phyloP scores from a whole-genome alignment of 441 rosid genomes.

The Adansonia madagascariensis region DNA sequence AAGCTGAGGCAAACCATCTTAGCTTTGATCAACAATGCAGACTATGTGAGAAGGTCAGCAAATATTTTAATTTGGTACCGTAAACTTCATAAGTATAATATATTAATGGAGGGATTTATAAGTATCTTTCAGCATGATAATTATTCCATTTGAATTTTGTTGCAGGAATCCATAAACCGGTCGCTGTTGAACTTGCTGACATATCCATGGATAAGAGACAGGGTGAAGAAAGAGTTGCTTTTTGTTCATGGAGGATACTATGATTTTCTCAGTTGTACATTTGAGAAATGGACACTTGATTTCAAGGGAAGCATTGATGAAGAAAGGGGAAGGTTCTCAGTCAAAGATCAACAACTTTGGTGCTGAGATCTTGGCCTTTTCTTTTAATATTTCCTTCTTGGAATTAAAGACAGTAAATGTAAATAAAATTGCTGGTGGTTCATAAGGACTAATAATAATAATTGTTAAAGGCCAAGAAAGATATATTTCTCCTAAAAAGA shows the following conservation, averaged over 20 bases:
- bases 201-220: constrained; percentile 63
- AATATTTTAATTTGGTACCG: background rate
- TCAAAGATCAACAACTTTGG: constrained; percentile 45
- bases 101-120: background rate
- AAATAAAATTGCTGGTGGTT: background rate
- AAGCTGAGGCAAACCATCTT: constrained; percentile 48
- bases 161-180: constrained; percentile 59
- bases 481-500: too few relatives aligned
- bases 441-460: background rate
- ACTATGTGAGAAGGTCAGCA: constrained; percentile 58
- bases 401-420: background rate
- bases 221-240: constrained; percentile 45
- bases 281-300: constrained; percentile 69
- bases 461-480: background rate
- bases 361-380: constrained; percentile 27
- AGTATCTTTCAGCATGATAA: background rate
- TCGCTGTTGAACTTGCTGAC: constrained; percentile 59
- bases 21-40: constrained; percentile 64
- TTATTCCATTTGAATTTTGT: background rate
- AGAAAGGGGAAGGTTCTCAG: constrained; percentile 22
- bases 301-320: constrained; percentile 21
- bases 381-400: background rate
- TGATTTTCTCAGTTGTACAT: constrained; percentile 56
- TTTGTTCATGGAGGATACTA: constrained; percentile 67
- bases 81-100: background rate